Conservation (phyloP, 495 filamentous ascomycete species). For the Amphirosellinia nigrospora region DNA sequence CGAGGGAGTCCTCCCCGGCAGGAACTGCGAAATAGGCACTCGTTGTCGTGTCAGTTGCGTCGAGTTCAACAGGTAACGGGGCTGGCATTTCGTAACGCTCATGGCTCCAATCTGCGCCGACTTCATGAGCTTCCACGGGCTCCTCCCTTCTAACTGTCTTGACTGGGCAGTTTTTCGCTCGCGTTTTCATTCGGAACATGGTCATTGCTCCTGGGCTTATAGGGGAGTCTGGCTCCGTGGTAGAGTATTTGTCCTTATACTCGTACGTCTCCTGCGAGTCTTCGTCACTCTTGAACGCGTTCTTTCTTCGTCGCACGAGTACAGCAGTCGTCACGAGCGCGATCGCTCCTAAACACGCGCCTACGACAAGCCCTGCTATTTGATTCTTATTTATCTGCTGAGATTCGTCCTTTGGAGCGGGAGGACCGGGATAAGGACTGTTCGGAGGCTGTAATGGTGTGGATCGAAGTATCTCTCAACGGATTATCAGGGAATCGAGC, state of each 20-base stretch:
- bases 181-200: conserved; percentile 17
- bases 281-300: conserved; percentile 30
- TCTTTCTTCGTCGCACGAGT: conserved; percentile 39
- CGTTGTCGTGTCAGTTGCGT: conserved; percentile 44
- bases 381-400: conserved; percentile 53
- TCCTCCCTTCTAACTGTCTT: conserved; percentile 34
- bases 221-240: conserved; percentile 30
- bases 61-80: conserved; percentile 55
- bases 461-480: conserved; percentile 51
- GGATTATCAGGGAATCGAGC: conserved; percentile 58
- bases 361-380: conserved; percentile 47
- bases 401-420: conserved; percentile 14
- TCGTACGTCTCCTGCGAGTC: conserved; percentile 1
- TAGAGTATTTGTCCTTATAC: conserved; percentile 27
- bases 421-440: conserved; percentile 51
- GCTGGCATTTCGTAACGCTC: conserved; percentile 58
- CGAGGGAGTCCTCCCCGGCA: conserved; percentile 15
- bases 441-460: conserved; percentile 55
- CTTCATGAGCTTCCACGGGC: conserved; percentile 44
- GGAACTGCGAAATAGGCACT: conserved; percentile 45
- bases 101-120: conserved; percentile 53
- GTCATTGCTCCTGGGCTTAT: conserved; percentile 15
- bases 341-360: conserved; percentile 52
- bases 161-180: conserved; percentile 28
- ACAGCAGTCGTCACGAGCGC: conserved; percentile 46